Evolutionary conservation across 1,139 yeast species (phyloP), one percentile per base, ranked within the genome.

Genomic region (Candida sojae): DNA sequence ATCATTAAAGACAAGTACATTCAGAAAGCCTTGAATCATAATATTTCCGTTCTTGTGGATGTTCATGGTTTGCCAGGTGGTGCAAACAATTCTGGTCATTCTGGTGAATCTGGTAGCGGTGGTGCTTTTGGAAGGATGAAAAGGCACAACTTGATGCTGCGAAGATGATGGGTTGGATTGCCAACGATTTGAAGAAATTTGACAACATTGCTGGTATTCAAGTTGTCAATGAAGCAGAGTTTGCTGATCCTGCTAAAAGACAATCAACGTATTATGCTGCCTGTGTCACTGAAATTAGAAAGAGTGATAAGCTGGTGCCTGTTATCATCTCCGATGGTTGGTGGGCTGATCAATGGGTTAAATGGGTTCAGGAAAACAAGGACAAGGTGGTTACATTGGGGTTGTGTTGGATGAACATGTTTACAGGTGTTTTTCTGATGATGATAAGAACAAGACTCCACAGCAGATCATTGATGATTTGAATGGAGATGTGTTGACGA

Each of bases 11-110:
- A 66, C 26, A 61, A 73, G 45, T 79, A 78, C 52, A 70, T 88
- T 42, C 77, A 77, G 50, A 73, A 73, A 47, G 95, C 95, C 2
- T 75, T 61, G 1, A 49, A 67, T 26, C 67, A 78, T 55, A 73
- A 77, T 28, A 92, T 93, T 52, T 87, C 91, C 8, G 84, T 92
- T 0, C 60, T 93, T 49, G 79, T 92, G 9, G 99, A 93, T 65
- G 62, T 93, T 42, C 99, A 93, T 66, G 97, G 88, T 0, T 66
- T 93, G 28, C 98, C 97, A 2, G 91, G 89, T 10, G 97, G 97
- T 39, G 98, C 97, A 29, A 93, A 93, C 61, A 81, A 83, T 0
- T 86, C 85, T 28, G 74, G 85, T 49, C 98, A 92, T 63, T 84
- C 95, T 58, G 99, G 98, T 6, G 84, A 86, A 48, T 63, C 68